Conservation (phyloP, 495 filamentous ascomycete genomes). For the Penicillium canariense region DNA sequence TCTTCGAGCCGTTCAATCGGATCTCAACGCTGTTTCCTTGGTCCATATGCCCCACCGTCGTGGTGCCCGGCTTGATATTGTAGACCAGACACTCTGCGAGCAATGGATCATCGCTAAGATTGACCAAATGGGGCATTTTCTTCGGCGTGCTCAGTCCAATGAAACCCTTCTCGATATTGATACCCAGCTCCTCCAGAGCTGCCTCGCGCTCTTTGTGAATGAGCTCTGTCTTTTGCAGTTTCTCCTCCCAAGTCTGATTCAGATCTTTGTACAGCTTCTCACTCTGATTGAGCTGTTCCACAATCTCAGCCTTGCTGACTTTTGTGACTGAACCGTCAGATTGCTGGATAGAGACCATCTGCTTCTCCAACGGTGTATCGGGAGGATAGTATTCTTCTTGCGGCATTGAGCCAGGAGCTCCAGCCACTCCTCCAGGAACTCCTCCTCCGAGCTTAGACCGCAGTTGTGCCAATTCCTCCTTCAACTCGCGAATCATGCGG, state of each 20-base stretch:
- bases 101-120: slow-evolving; percentile 92
- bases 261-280: slow-evolving; percentile 96
- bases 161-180: slow-evolving; percentile 98
- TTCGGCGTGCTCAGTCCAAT: slow-evolving; percentile 94
- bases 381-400: slow-evolving; percentile 83
- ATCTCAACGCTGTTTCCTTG: slow-evolving; percentile 81
- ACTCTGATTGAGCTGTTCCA: slow-evolving; percentile 89
- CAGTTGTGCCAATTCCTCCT: slow-evolving; percentile 87
- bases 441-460: slow-evolving; percentile 82
- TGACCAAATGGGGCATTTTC: slow-evolving; percentile 98
- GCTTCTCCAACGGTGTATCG: slow-evolving; percentile 87
- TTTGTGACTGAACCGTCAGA: slow-evolving; percentile 85
- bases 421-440: slow-evolving; percentile 38
- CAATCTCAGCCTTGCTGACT: slow-evolving; percentile 97
- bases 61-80: slow-evolving; percentile 93
- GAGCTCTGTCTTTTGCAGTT: slow-evolving; percentile 87
- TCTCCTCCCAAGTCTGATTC: slow-evolving; percentile 99
- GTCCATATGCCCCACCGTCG: slow-evolving; percentile 88
- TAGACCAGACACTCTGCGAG: slow-evolving; percentile 97
- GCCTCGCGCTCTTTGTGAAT: slow-evolving; percentile 98
- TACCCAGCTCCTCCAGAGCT: slow-evolving; percentile 92
- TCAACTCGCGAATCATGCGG: slow-evolving; percentile 96
- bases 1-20: slow-evolving; percentile 88
- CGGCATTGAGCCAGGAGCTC: slow-evolving; percentile 39
- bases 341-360: slow-evolving; percentile 91